phyloP scores from a whole-genome alignment of 805 yeast genomes.

The Candida schatavii region DNA sequence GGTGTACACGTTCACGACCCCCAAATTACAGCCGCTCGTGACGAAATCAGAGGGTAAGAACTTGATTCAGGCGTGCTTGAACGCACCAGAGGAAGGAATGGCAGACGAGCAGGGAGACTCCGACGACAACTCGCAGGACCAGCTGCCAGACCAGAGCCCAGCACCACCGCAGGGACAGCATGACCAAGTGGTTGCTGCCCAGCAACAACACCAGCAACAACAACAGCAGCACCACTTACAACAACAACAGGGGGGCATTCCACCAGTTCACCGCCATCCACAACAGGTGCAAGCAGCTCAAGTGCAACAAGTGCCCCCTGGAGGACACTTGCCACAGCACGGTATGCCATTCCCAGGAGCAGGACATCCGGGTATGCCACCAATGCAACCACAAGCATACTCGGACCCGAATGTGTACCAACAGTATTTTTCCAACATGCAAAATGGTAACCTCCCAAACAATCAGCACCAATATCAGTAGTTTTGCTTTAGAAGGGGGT shows the following conservation, averaged over 20 bases:
- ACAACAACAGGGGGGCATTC: constrained; percentile 12
- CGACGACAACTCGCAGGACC: constrained; percentile 44
- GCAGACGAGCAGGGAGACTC: constrained; percentile 62
- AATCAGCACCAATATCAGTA: constrained; percentile 55
- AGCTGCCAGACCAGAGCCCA: constrained; percentile 38
- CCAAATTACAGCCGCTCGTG: constrained; percentile 95
- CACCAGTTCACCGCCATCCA: constrained; percentile 8
- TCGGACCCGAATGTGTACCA: constrained; percentile 59
- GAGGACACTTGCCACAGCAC: constrained; percentile 36
- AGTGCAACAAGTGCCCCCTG: constrained; percentile 35
- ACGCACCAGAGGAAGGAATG: constrained; percentile 88
- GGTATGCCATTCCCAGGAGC: constrained; percentile 46
- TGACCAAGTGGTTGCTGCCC: constrained; percentile 17
- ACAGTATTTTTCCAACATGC: constrained; percentile 59
- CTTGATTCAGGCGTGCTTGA: constrained; percentile 92
- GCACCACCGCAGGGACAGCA: constrained; percentile 19
- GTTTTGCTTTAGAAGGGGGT: no score
- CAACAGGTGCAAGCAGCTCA: constrained; percentile 13
- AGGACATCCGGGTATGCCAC: constrained; percentile 38
- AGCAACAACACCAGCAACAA: constrained; percentile 30
- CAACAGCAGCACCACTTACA: constrained; percentile 12
- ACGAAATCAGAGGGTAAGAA: constrained; percentile 97
- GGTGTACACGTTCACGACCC: constrained; percentile 98
- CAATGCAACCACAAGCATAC: constrained; percentile 46
- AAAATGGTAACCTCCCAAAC: constrained; percentile 45